Conservation (phyloP, 2,329 filamentous ascomycete genomes). For the Cadophora gregata region DNA sequence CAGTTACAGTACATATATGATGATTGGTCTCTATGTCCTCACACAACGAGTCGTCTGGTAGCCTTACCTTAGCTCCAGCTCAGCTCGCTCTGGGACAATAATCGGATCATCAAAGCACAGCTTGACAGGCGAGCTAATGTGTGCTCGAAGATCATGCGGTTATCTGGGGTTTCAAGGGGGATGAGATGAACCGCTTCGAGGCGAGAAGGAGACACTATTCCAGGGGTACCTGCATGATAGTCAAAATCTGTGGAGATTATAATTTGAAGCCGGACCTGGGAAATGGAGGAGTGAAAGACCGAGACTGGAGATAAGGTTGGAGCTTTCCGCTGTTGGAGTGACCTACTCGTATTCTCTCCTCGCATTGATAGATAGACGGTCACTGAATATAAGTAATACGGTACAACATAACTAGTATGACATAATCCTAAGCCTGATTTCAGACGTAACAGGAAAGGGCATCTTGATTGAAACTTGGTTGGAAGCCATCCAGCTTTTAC, state of each 20-base stretch:
- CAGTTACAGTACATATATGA: neutral
- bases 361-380: too few relatives aligned
- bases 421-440: too few relatives aligned
- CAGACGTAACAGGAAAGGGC: too few relatives aligned
- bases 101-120: slow-evolving; percentile 4
- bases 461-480: too few relatives aligned
- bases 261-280: neutral
- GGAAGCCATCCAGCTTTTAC: too few relatives aligned
- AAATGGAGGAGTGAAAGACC: neutral
- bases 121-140: slow-evolving; percentile 2
- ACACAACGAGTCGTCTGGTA: neutral
- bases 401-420: too few relatives aligned
- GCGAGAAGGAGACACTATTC: neutral
- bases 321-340: too few relatives aligned
- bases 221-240: slow-evolving; percentile 16
- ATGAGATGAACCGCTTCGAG: slow-evolving; percentile 20
- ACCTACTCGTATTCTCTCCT: too few relatives aligned
- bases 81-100: neutral
- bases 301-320: too few relatives aligned
- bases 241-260: neutral
- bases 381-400: too few relatives aligned
- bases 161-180: slow-evolving; percentile 11
- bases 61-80: neutral
- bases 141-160: slow-evolving; percentile 13
- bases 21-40: neutral